Evolutionary conservation across 2,329 filamentous ascomycete genomes (phyloP), one percentile per base, ranked within the genome.

Genomic region (Helicocarpus griseus): DNA sequence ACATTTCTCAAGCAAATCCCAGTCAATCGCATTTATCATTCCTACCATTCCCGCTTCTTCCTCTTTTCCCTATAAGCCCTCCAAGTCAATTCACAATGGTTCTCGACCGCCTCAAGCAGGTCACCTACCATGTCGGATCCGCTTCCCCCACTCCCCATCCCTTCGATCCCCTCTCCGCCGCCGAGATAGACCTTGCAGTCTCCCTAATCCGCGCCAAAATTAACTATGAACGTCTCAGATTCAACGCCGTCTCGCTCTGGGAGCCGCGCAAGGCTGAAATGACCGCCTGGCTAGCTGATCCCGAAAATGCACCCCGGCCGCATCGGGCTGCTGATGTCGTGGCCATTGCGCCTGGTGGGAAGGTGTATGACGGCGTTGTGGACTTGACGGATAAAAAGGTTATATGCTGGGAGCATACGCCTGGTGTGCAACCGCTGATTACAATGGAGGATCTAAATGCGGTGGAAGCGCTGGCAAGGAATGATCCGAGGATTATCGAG

Each of bases 261-360:
- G 89, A 95, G 74, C 89, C 89, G 46, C 85, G 85, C 57, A 95
- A 95, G 75, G 81, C 78, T 43, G 82, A 89, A 60, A 89, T 95
- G 87, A 75, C 83, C 65, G 79, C 78, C 54, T 95, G 88, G 88
- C 70, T 95, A 11, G 81, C 78, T 46, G 76, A 82, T 53, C 81
- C 86, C 0, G 70, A 79, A 19, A 76, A 74, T 8, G 71, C 75
- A 0, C 76, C 82, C 1, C 76, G 81, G 41, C 89, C 89, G 9
- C 69, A 76, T 31, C 80, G 89, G 61, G 73, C 89, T 5, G 89
- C 89, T 7, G 89, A 95, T 67, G 77, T 93, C 0, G 87, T 95
- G 3, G 87, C 83, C 21, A 90, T 95, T 67, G 85, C 81, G 1
- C 79, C 82, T 2, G 86, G 83, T 5, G 87, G 87, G 58, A 87